These are phyloP conservation scores for Apiospora marii DNA, from an alignment of 2,329 filamentous ascomycete species.

Conservation along the genomic window DNA sequence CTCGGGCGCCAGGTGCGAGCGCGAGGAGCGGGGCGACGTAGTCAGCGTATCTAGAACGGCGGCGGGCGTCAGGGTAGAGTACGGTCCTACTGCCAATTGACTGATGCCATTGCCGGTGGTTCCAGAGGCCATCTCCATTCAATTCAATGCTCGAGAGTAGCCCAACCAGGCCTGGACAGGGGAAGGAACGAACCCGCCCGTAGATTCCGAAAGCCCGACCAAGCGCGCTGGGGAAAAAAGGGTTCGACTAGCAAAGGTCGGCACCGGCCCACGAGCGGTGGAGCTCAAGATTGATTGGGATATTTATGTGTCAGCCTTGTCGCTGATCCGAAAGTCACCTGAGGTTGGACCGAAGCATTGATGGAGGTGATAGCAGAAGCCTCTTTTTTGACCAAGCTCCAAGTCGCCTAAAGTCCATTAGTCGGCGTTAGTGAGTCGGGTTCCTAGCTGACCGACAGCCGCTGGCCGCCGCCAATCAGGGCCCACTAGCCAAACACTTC, in stretches of 20 bases:
- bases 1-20: slow-evolving; percentile 79
- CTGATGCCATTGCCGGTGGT: slow-evolving; percentile 10
- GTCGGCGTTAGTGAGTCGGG: too few relatives aligned
- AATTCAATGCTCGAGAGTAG: not conserved
- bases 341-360: not conserved
- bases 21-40: slow-evolving; percentile 56
- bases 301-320: slow-evolving; percentile 6
- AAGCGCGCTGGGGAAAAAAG: not conserved
- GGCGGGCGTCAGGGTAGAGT: slow-evolving; percentile 41
- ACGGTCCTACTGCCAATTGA: not conserved
- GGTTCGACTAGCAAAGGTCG: not conserved
- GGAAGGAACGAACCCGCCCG: not conserved
- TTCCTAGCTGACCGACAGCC: too few relatives aligned
- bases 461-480: not conserved
- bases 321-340: slow-evolving; percentile 3
- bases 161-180: not conserved
- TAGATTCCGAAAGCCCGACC: not conserved
- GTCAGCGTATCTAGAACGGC: slow-evolving; percentile 45
- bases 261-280: not conserved
- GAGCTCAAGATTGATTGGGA: not conserved
- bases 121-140: not conserved
- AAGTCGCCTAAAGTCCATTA: not conserved
- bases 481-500: not conserved
- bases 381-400: not conserved
- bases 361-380: not conserved